These are phyloP conservation scores for Apiospora aurea DNA, from an alignment of 2,329 filamentous ascomycete genomes.

Conservation along the genomic window DNA sequence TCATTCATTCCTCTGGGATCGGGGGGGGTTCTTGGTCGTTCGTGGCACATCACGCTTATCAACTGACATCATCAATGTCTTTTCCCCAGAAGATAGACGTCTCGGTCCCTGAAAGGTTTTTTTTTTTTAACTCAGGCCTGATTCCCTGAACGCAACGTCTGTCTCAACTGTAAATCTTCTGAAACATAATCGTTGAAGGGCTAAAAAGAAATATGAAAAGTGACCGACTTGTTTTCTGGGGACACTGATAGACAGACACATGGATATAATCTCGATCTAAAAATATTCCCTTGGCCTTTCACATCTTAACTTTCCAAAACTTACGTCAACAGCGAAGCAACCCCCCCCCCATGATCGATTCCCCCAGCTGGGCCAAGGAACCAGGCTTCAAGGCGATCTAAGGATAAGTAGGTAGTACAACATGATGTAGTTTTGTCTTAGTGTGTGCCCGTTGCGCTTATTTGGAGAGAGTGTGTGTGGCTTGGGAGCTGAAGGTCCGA, in stretches of 20 bases:
- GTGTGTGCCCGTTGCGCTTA: background rate
- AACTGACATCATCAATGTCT: constrained; percentile 13
- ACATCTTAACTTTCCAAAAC: background rate
- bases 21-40: background rate
- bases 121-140: background rate
- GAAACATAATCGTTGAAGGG: constrained; percentile 2
- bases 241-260: background rate
- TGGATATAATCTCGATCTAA: background rate
- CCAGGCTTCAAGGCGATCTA: background rate
- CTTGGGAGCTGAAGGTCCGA: constrained; percentile 17
- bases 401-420: background rate
- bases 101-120: background rate
- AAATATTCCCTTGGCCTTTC: constrained; percentile 12
- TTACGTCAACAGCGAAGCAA: background rate
- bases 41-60: constrained; percentile 3
- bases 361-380: background rate
- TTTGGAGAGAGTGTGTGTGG: background rate
- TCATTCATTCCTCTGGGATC: background rate
- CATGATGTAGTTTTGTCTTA: background rate
- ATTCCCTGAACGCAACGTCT: background rate
- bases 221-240: background rate
- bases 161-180: background rate
- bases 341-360: background rate
- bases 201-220: background rate
- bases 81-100: background rate